Conservation (phyloP, 2,329 filamentous ascomycete species). For the Colletotrichum nymphaeae region DNA sequence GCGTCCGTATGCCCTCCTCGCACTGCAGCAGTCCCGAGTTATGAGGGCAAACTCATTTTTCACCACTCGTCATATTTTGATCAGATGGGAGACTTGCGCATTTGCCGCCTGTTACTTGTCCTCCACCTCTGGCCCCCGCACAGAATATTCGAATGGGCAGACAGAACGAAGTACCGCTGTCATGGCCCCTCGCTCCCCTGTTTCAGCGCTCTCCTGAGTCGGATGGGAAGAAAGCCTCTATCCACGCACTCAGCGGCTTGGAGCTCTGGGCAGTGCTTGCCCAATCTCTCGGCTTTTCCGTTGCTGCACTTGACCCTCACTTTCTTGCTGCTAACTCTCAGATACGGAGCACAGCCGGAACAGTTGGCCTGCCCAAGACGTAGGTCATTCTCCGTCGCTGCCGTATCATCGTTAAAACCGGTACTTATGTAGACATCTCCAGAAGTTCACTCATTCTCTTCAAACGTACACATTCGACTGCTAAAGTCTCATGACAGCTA, state of each 20-base stretch:
- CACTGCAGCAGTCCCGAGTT: no score
- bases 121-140: no score
- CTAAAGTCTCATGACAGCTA: neutral
- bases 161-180: neutral
- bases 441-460: neutral
- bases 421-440: neutral
- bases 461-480: neutral
- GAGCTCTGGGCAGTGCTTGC: no score
- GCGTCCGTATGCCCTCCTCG: neutral
- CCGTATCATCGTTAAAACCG: neutral
- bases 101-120: neutral
- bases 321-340: no score
- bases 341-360: no score
- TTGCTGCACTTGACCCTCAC: no score
- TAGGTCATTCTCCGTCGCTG: no score
- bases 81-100: neutral
- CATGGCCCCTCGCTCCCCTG: constrained; percentile 1
- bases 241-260: neutral
- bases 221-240: no score
- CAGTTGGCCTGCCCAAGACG: no score
- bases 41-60: no score
- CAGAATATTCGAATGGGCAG: neutral
- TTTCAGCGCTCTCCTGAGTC: neutral
- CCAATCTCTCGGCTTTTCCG: no score
- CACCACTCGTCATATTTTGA: no score